These are phyloP conservation scores for Xenosphaeropsis pyriputrescens DNA, from an alignment of 2,329 filamentous ascomycete genomes.

Conservation along the genomic window DNA sequence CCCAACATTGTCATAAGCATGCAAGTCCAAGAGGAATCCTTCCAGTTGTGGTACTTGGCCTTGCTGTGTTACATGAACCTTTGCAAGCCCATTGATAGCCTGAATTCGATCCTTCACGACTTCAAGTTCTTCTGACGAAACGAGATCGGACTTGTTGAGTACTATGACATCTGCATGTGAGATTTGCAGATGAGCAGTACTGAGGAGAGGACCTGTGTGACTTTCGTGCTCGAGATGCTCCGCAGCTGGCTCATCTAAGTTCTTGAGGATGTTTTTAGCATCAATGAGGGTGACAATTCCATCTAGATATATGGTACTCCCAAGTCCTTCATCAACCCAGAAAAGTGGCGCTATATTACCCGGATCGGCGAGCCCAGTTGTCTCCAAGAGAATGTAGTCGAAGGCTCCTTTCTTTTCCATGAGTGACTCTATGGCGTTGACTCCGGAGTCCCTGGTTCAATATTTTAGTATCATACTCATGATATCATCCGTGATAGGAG, in stretches of 20 bases:
- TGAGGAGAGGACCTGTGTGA: constrained; percentile 54
- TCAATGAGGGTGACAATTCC: constrained; percentile 94
- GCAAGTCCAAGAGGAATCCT: constrained; percentile 74
- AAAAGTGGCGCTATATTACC: constrained; percentile 93
- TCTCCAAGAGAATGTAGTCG: constrained; percentile 95
- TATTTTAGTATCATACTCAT: too few species aligned
- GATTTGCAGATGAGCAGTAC: constrained; percentile 89
- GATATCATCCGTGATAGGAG: too few species aligned
- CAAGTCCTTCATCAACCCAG: constrained; percentile 93
- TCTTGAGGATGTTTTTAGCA: constrained; percentile 77
- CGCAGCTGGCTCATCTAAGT: constrained; percentile 57
- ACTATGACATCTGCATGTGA: constrained; percentile 93
- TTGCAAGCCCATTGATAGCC: constrained; percentile 83
- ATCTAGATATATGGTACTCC: constrained; percentile 90
- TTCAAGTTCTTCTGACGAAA: constrained; percentile 54
- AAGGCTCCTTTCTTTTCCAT: constrained; percentile 92
- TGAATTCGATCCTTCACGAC: constrained; percentile 54
- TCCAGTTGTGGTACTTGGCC: constrained; percentile 71
- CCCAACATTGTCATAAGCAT: constrained; percentile 78
- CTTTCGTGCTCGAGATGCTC: constrained; percentile 35
- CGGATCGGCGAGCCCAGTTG: constrained; percentile 86
- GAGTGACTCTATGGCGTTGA: constrained; percentile 86
- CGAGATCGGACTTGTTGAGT: constrained; percentile 85
- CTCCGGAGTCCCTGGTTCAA: constrained; percentile 60
- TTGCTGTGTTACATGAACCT: constrained; percentile 66